These are phyloP conservation scores for Ogataea philodendri DNA, from an alignment of 805 yeast species.

Conservation along the genomic window DNA sequence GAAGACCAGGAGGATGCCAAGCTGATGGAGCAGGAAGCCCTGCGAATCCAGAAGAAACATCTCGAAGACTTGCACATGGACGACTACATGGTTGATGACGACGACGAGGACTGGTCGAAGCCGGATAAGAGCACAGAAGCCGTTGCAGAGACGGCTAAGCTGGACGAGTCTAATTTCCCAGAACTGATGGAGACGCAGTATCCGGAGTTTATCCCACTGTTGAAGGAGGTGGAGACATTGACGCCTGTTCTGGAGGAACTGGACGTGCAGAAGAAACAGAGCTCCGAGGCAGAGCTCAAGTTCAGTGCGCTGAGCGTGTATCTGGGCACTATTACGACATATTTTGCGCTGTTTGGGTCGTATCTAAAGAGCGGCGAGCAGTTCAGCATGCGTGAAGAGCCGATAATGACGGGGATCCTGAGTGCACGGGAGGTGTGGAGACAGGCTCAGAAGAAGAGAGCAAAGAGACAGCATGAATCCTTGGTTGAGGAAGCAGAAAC, in stretches of 20 bases:
- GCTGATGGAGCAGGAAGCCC: slow-evolving; percentile 82
- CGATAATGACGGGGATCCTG: slow-evolving; percentile 83
- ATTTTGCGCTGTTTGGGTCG: slow-evolving; percentile 70
- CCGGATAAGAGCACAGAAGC: slow-evolving; percentile 37
- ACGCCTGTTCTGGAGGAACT: slow-evolving; percentile 43
- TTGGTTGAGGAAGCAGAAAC: slow-evolving; percentile 18
- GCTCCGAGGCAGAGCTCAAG: slow-evolving; percentile 48
- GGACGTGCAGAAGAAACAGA: slow-evolving; percentile 25
- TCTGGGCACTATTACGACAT: slow-evolving; percentile 72
- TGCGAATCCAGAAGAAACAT: slow-evolving; percentile 79
- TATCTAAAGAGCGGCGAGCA: slow-evolving; percentile 50
- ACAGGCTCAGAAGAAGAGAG: slow-evolving; percentile 50
- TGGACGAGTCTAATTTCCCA: slow-evolving; percentile 54
- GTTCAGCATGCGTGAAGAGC: slow-evolving; percentile 73
- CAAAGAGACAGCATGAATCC: slow-evolving; percentile 38
- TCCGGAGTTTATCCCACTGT: slow-evolving; percentile 82
- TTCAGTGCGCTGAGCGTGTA: slow-evolving; percentile 73
- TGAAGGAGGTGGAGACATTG: slow-evolving; percentile 54
- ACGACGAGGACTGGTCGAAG: slow-evolving; percentile 75
- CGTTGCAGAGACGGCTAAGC: slow-evolving; percentile 41
- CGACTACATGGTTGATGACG: slow-evolving; percentile 75
- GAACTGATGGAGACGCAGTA: slow-evolving; percentile 57
- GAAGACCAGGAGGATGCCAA: slow-evolving; percentile 77
- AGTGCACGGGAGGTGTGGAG: slow-evolving; percentile 87
- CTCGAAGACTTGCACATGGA: slow-evolving; percentile 71